Conservation (phyloP, 2,329 filamentous ascomycete species). For the Curvularia verruculosa region DNA sequence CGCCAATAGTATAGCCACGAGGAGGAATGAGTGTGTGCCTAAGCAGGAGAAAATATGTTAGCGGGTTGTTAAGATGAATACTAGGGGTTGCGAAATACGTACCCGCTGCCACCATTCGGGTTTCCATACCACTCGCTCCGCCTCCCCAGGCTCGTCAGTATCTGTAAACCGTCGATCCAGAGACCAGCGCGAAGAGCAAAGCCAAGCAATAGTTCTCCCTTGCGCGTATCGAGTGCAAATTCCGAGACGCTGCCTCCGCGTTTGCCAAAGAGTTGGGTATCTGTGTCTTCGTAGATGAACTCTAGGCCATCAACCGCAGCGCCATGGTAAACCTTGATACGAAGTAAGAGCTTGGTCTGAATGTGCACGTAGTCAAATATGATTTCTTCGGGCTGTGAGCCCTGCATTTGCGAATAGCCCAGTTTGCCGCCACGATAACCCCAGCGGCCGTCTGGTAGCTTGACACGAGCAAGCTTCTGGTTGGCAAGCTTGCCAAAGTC, state of each 20-base stretch:
- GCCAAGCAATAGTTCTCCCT: slow-evolving; percentile 84
- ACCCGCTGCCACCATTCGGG: slow-evolving; percentile 78
- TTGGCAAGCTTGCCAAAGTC: slow-evolving; percentile 73
- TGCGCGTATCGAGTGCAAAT: slow-evolving; percentile 82
- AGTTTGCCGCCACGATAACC: slow-evolving; percentile 79
- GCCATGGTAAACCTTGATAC: slow-evolving; percentile 78
- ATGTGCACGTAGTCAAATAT: slow-evolving; percentile 70
- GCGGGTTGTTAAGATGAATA: background rate
- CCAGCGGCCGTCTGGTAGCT: slow-evolving; percentile 73
- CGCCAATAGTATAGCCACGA: slow-evolving; percentile 84
- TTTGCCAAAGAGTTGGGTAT: slow-evolving; percentile 85
- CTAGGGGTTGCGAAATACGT: slow-evolving; percentile 52
- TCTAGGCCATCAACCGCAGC: slow-evolving; percentile 82
- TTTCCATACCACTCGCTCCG: slow-evolving; percentile 88
- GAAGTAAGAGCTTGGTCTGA: slow-evolving; percentile 74
- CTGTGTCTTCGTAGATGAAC: slow-evolving; percentile 88
- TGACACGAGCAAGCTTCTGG: slow-evolving; percentile 71
- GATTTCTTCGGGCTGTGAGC: slow-evolving; percentile 72
- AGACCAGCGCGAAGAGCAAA: slow-evolving; percentile 80
- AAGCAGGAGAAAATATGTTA: slow-evolving; percentile 26
- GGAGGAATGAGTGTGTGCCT: slow-evolving; percentile 91
- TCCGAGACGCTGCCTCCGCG: slow-evolving; percentile 72
- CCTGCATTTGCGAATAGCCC: slow-evolving; percentile 73
- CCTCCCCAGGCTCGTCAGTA: slow-evolving; percentile 86
- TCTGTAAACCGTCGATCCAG: slow-evolving; percentile 88